Conservation (phyloP, 73 alveolate species). For the Urostyla sp. region DNA sequence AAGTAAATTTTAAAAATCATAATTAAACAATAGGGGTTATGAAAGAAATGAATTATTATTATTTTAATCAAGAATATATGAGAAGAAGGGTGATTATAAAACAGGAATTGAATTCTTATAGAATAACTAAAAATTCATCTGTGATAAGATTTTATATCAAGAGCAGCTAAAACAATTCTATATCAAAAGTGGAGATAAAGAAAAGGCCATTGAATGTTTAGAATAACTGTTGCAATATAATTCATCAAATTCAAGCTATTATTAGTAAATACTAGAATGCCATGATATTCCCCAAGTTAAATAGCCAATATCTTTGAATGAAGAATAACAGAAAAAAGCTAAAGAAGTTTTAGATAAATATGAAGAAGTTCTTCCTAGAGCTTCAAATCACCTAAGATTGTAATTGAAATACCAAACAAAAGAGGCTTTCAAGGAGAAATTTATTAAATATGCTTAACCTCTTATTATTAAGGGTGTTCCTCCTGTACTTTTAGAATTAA, state of each 20-base stretch:
- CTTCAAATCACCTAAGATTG: conserved; percentile 46
- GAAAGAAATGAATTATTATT: conserved; percentile 72
- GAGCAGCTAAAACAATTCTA: conserved; percentile 57
- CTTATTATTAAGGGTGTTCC: conserved; percentile 77
- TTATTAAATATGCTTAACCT: conserved; percentile 51
- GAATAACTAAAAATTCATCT: conserved; percentile 63
- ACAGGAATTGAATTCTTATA: conserved; percentile 65
- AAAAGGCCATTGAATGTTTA: conserved; percentile 63
- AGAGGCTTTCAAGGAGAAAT: conserved; percentile 52
- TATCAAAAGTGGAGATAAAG: conserved; percentile 44
- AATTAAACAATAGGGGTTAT: conserved; percentile 9
- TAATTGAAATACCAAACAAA: conserved; percentile 51
- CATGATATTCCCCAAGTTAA: conserved; percentile 23
- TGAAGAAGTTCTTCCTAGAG: conserved; percentile 56
- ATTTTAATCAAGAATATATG: conserved; percentile 75
- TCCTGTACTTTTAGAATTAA: conserved; percentile 75
- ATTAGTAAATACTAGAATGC: conserved; percentile 9
- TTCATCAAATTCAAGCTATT: conserved; percentile 65
- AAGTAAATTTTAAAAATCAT: conserved; percentile 4
- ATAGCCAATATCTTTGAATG: not conserved
- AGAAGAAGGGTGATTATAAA: conserved; percentile 64
- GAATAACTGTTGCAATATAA: conserved; percentile 61
- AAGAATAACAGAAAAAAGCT: conserved; percentile 35
- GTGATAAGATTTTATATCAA: conserved; percentile 59
- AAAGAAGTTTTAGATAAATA: conserved; percentile 37